Evolutionary conservation across 257 asterid species (phyloP).

Genomic region (Henckelia pumila): DNA sequence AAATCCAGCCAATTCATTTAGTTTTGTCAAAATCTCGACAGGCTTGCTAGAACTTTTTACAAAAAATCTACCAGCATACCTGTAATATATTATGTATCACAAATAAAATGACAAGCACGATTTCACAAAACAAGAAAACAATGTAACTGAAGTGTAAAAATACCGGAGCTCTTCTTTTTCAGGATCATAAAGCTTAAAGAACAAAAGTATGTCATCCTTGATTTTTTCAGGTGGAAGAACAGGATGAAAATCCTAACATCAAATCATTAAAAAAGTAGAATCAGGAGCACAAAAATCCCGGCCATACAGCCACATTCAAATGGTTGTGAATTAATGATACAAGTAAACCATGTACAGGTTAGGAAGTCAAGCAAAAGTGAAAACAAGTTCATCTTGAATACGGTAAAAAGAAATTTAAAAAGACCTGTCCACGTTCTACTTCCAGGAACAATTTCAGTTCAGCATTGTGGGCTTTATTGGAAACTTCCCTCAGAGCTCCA

Average conservation of each 20-base stretch:
- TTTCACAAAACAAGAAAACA: not conserved
- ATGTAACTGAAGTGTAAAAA: not conserved
- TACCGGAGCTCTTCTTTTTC: slow-evolving; percentile 64
- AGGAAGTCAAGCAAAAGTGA: not conserved
- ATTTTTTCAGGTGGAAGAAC: slow-evolving; percentile 56
- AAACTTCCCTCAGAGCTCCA: slow-evolving; percentile 74
- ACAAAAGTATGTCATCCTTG: slow-evolving; percentile 73
- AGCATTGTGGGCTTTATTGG: slow-evolving; percentile 63
- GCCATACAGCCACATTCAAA: not conserved
- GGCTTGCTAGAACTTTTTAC: slow-evolving; percentile 79
- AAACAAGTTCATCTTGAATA: slow-evolving; percentile 17
- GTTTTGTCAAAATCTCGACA: slow-evolving; percentile 54
- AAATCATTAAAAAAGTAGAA: not conserved
- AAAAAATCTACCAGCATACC: slow-evolving; percentile 81
- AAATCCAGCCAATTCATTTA: slow-evolving; percentile 92
- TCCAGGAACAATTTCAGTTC: slow-evolving; percentile 75
- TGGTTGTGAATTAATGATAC: not conserved
- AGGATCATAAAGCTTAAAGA: slow-evolving; percentile 75
- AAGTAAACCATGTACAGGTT: not conserved
- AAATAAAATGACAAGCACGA: slow-evolving; percentile 22
- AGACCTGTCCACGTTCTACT: slow-evolving; percentile 61
- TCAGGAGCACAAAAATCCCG: not conserved
- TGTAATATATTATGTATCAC: slow-evolving; percentile 28
- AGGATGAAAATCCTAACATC: slow-evolving; percentile 56
- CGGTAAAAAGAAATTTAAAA: slow-evolving; percentile 14